Conservation (phyloP, 371 early-diverging fungal species). For the Choanephora cucurbitarum region DNA sequence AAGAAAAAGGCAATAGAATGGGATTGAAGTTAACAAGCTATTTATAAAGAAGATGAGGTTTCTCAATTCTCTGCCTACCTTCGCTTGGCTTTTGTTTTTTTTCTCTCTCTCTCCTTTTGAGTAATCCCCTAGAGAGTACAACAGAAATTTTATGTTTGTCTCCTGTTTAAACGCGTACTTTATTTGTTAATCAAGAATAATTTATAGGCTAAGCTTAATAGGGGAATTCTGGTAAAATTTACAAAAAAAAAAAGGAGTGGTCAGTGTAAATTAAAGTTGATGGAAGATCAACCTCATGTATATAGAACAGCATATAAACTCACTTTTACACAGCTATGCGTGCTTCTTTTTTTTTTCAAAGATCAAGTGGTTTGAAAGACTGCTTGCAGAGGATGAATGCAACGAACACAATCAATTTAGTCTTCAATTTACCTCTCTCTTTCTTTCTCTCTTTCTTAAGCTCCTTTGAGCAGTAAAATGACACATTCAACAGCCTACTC, state of each 20-base stretch:
- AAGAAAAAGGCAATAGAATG: background rate
- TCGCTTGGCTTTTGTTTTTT: background rate
- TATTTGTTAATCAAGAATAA: background rate
- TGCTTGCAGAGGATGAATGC: too few relatives aligned
- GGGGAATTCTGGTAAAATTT: slow-evolving; percentile 3
- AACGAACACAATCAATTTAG: too few relatives aligned
- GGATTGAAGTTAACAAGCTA: slow-evolving; percentile 1
- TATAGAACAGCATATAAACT: slow-evolving; percentile 1
- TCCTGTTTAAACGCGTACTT: background rate
- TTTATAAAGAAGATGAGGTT: slow-evolving; percentile 6
- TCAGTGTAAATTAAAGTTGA: slow-evolving; percentile 13
- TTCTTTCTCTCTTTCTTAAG: background rate
- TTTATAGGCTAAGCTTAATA: background rate
- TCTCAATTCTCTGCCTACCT: background rate
- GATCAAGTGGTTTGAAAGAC: background rate
- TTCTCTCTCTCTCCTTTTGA: background rate
- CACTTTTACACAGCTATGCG: too few relatives aligned
- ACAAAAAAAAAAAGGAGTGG: slow-evolving; percentile 5
- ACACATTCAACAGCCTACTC: too few relatives aligned
- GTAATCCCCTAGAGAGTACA: background rate
- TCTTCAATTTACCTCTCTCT: background rate
- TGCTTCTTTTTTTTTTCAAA: too few relatives aligned
- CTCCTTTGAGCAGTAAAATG: too few relatives aligned
- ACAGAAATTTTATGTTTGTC: background rate
- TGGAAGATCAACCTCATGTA: slow-evolving; percentile 12